Evolutionary conservation across 2,329 filamentous ascomycete species (phyloP).

Genomic region (Epichloe festucae): DNA sequence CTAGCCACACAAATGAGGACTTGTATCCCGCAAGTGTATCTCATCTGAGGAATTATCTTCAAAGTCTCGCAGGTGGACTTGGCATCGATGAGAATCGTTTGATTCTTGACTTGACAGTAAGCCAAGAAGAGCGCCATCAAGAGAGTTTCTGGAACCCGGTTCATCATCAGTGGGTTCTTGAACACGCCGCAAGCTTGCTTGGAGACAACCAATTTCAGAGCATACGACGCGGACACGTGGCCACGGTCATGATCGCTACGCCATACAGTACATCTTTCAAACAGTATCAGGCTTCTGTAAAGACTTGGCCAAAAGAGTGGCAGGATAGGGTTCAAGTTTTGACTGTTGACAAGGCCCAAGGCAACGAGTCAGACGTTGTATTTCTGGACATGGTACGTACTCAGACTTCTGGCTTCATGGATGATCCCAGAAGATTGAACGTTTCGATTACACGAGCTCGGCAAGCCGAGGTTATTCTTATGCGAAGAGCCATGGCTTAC

Average conservation of each 20-base stretch:
- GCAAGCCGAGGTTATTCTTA: constrained; percentile 32
- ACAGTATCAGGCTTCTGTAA: constrained; percentile 21
- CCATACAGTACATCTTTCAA: constrained; percentile 27
- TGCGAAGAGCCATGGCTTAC: constrained; percentile 25
- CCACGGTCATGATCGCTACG: constrained; percentile 30
- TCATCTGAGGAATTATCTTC: constrained; percentile 18
- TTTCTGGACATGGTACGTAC: constrained; percentile 34
- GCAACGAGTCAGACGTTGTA: constrained; percentile 34
- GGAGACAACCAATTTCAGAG: constrained; percentile 1
- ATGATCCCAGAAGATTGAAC: constrained; percentile 30
- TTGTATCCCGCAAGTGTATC: constrained; percentile 16
- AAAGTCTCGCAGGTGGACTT: constrained; percentile 10
- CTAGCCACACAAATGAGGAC: constrained; percentile 12
- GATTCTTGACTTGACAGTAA: constrained; percentile 18
- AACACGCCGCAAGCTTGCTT: constrained; percentile 16
- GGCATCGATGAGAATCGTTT: constrained; percentile 22
- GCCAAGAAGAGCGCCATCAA: constrained; percentile 14
- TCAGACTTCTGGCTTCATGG: constrained; percentile 25
- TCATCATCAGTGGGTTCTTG: constrained; percentile 25
- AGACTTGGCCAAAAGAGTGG: constrained; percentile 14
- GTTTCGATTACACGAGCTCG: constrained; percentile 32
- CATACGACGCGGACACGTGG: constrained; percentile 15
- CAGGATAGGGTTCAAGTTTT: constrained; percentile 24
- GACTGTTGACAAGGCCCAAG: constrained; percentile 33
- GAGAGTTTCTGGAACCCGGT: constrained; percentile 28